Conservation (phyloP, 2,329 filamentous ascomycete species). For the Apiospora pterosperma region DNA sequence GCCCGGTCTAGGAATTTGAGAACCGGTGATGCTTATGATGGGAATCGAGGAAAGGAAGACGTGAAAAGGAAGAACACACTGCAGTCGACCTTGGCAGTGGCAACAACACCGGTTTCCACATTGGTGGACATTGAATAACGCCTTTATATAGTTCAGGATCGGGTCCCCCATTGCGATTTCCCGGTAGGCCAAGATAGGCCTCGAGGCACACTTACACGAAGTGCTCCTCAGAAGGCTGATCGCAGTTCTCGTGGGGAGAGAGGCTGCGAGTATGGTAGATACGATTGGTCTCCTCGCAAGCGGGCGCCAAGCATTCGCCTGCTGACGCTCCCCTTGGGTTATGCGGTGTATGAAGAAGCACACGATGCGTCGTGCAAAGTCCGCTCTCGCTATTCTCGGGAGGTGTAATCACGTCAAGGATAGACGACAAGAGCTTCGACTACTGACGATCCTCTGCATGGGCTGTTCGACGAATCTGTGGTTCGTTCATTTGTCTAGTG, state of each 20-base stretch:
- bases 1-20: not conserved
- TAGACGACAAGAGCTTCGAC: not conserved
- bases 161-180: not conserved
- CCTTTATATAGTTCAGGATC: not conserved
- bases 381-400: not conserved
- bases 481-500: not conserved
- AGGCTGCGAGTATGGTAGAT: not conserved
- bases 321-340: not conserved
- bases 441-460: slow-evolving; percentile 1
- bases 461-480: not conserved
- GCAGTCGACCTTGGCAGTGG: not conserved
- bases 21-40: not conserved
- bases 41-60: not conserved
- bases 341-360: not conserved
- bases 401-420: not conserved
- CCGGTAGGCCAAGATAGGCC: not conserved
- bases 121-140: not conserved
- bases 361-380: not conserved
- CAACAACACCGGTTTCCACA: not conserved
- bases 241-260: not conserved
- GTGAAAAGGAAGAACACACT: not conserved
- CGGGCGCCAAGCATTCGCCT: not conserved
- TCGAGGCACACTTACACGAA: not conserved
- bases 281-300: not conserved
- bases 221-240: not conserved